Evolutionary conservation across 495 filamentous ascomycete species (phyloP), one percentile per base, ranked within the genome.

Genomic region (Glarea lozoyensis): DNA sequence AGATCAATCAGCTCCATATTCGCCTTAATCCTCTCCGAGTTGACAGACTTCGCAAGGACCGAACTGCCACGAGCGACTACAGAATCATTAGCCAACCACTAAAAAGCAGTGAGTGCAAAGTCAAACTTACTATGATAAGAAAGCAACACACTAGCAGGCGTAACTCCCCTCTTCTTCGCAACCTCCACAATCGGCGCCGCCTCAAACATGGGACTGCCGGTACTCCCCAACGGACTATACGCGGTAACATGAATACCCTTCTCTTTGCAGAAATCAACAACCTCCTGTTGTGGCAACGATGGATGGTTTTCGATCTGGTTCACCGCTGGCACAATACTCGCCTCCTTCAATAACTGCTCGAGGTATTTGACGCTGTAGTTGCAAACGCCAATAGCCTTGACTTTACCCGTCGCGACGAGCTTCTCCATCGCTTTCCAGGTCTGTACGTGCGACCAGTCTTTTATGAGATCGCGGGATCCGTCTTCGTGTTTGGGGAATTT

Each of bases 291-390:
- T 1, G 86, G 86, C n/a, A 92, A 74, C 4, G 69, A 72, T 11
- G 82, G 82, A 67, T 89, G 84, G 66, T 89, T 88, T 67, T 94
- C 88, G 56, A 93, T 88, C 75, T 93, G 86, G 66, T 93, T 92
- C 48, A 79, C 83, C n/a, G 86, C 86, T 10, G 88, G 88, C 1
- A 81, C 59, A 30, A 89, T 63, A 23, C 62, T 72, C 38, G 74
- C 76, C 37, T 81, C 64, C 3, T 76, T 67, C 5, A 92, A 72
- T 31, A 93, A 68, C 56, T 88, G 64, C 57, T 88, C 74, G 1
- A 94, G 72, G 57, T 80, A 88, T 40, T 64, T 63, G 40, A 73
- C 69, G 58, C 79, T 84, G 70, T 87, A 90, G 64, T 94, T 93
- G 46, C 75, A 83, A 20, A 93, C 84, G 39, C 87, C 87, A 49